Conservation (phyloP, 169 alveolate species). For the Plasmodium blacklocki region DNA sequence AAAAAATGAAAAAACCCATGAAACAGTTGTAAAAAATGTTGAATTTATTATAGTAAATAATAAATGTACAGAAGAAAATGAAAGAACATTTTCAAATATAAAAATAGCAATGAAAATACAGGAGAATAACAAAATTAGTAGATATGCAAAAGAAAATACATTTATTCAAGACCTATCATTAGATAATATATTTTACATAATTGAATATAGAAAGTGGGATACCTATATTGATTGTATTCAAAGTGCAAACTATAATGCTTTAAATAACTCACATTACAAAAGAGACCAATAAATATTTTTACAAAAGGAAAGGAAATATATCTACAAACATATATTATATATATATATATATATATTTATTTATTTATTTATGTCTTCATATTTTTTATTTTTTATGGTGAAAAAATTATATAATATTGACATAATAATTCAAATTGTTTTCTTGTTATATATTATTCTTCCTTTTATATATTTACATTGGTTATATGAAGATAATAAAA, state of each 20-base stretch:
- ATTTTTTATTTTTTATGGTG: too few relatives aligned
- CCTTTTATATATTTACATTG: not conserved
- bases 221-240: not conserved
- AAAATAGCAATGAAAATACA: slow-evolving; percentile 42
- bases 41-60: not conserved
- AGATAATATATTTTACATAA: slow-evolving; percentile 16
- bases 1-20: slow-evolving; percentile 2
- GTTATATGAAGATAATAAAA: not conserved
- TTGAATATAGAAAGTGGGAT: slow-evolving; percentile 21
- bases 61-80: not conserved
- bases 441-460: not conserved
- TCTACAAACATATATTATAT: too few relatives aligned
- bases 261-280: not conserved
- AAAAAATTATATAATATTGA: too few relatives aligned
- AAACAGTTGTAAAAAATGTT: slow-evolving; percentile 18
- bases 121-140: slow-evolving; percentile 15
- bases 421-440: too few relatives aligned
- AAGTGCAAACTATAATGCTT: not conserved
- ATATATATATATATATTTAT: too few relatives aligned
- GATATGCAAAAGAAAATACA: slow-evolving; percentile 23
- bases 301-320: too few relatives aligned
- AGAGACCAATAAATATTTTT: not conserved
- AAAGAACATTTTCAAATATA: slow-evolving; percentile 12
- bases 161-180: slow-evolving; percentile 29
- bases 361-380: too few relatives aligned